Evolutionary conservation across 148 eudicot species (phyloP).

Genomic region (Spergularia bocconei): DNA sequence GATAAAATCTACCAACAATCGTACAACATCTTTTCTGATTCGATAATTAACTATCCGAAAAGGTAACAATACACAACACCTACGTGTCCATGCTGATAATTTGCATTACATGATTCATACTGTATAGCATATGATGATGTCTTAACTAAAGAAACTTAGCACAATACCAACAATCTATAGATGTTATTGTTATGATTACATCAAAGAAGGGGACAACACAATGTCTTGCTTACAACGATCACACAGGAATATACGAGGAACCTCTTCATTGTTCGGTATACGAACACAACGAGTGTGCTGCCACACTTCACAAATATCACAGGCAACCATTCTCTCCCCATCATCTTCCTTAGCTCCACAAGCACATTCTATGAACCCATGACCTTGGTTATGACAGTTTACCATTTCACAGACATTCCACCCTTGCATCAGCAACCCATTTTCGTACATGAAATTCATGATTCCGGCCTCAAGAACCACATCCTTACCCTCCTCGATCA

Average conservation of each 20-base stretch:
- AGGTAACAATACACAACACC: too few species aligned
- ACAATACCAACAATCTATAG: too few species aligned
- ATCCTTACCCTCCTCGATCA: conserved; percentile 41
- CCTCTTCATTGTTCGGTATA: conserved; percentile 64
- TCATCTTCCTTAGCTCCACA: conserved; percentile 85
- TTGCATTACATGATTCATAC: neutral
- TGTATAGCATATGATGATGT: too few species aligned
- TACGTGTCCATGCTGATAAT: too few species aligned
- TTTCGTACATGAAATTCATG: conserved; percentile 13
- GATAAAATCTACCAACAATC: too few species aligned
- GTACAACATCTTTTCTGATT: too few species aligned
- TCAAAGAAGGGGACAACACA: conserved; percentile 54
- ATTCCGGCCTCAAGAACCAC: conserved; percentile 56
- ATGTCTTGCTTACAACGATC: conserved; percentile 76
- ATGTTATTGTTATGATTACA: neutral
- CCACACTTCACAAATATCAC: conserved; percentile 91
- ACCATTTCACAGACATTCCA: conserved; percentile 22
- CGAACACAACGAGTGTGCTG: conserved; percentile 81
- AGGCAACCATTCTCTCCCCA: conserved; percentile 88
- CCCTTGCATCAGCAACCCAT: conserved; percentile 21
- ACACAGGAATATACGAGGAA: conserved; percentile 79
- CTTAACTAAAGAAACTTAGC: too few species aligned
- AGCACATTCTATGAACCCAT: conserved; percentile 58
- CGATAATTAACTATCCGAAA: too few species aligned
- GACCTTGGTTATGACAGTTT: conserved; percentile 28